Evolutionary conservation across 768 basidiomycete genomes (phyloP), one percentile per base, ranked within the genome.

Genomic region (Suillus spraguei): DNA sequence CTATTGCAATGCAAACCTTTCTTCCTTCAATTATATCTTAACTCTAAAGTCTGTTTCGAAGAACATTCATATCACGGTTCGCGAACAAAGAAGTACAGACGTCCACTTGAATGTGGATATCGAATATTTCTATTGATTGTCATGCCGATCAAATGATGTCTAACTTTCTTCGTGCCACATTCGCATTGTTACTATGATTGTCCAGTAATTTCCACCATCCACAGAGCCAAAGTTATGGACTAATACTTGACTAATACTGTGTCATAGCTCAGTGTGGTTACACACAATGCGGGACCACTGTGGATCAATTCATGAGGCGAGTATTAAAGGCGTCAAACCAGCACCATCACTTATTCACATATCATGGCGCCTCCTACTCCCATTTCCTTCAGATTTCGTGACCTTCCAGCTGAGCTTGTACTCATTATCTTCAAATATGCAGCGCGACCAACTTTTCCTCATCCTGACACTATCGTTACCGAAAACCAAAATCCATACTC

Each of bases 341-440:
- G 14, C 14, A 16, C 14, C n/a, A 6, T 46, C 10, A 17, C 9
- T 52, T 32, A 32, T 8, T 32, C 8, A 16, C 28, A 10, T n/a
- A 10, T 35, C 54, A 55, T 55, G 36, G 54, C 17, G 17, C n/a
- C 33, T 54, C 20, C 16, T 38, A 24, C 54, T 46, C 22, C 64
- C 46, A 39, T 64, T 67, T 49, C 59, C 20, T 44, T 20, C 9
- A 44, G 60, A 42, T 69, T 79, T 61, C 64, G 67, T 28, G 50
- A 59, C 17, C 74, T 79, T 50, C 71, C 79, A 16, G 65, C 71
- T 42, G 80, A 81, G 68, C 73, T 80, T n/a, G 72, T 65, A 44
- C 72, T 77, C 50, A 70, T 75, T 47, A 74, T 81, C 46, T 66
- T 80, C 42, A 67, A 70, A 20, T 47, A 76, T 20, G 77, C 77